A percentile compares a stretch with the other conserved stretches of the same genome.
Evolutionary conservation across 495 filamentous ascomycete genomes (phyloP).

Genomic region (Penicillium canariense): DNA sequence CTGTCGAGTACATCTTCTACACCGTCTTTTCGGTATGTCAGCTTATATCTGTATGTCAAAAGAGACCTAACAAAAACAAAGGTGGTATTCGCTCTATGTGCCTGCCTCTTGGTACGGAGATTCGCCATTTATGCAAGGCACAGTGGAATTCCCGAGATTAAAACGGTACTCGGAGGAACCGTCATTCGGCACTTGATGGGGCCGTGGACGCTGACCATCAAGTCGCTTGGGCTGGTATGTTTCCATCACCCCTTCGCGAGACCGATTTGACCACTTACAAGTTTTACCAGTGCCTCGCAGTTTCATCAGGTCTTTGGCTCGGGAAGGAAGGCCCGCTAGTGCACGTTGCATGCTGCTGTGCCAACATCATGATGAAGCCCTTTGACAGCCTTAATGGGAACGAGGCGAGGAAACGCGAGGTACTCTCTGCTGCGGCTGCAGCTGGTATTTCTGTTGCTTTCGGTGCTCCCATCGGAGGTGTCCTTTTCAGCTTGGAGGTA

Average conservation of each 20-base stretch:
- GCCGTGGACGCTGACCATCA: slow-evolving; percentile 87
- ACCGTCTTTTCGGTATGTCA: slow-evolving; percentile 67
- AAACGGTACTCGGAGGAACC: slow-evolving; percentile 93
- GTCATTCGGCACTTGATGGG: slow-evolving; percentile 91
- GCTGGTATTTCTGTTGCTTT: slow-evolving; percentile 97
- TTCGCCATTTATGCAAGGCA: slow-evolving; percentile 91
- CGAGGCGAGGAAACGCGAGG: slow-evolving; percentile 94
- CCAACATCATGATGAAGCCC: slow-evolving; percentile 90
- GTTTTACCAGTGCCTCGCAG: slow-evolving; percentile 67
- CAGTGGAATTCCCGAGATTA: slow-evolving; percentile 97
- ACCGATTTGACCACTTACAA: slow-evolving; percentile 10
- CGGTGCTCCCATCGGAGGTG: slow-evolving; percentile 91
- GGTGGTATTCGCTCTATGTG: slow-evolving; percentile 77
- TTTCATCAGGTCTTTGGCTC: slow-evolving; percentile 96
- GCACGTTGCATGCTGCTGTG: slow-evolving; percentile 96
- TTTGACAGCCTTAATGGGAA: slow-evolving; percentile 82
- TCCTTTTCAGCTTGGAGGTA: slow-evolving; percentile 88
- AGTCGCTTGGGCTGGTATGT: slow-evolving; percentile 84
- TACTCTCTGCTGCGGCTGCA: slow-evolving; percentile 90
- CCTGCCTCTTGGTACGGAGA: slow-evolving; percentile 74
- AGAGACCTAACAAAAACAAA: slow-evolving; percentile 32
- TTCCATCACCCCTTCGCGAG: neutral
- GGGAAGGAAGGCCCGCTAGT: slow-evolving; percentile 97
- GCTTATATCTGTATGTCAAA: neutral
- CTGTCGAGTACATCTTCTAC: slow-evolving; percentile 85